Evolutionary conservation across 2,329 filamentous ascomycete genomes (phyloP).

Genomic region (Penicillium sp.): DNA sequence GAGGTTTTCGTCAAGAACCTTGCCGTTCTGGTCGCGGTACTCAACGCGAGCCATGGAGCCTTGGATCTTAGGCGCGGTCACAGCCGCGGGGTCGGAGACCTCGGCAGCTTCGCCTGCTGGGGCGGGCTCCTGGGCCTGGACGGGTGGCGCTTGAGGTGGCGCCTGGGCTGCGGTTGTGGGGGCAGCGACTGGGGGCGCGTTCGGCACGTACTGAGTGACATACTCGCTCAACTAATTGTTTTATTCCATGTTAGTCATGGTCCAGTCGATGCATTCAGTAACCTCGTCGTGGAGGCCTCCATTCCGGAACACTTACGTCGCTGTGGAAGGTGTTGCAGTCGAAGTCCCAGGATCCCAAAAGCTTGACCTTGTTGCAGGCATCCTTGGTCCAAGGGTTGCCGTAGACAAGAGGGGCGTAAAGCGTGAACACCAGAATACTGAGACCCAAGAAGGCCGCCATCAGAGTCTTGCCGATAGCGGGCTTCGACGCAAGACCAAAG

Average conservation of each 20-base stretch:
- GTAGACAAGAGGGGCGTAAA: conserved; percentile 90
- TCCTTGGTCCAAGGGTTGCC: conserved; percentile 91
- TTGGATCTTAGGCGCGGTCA: conserved; percentile 34
- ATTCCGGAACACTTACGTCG: conserved; percentile 67
- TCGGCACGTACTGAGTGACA: conserved; percentile 32
- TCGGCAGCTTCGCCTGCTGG: conserved; percentile 19
- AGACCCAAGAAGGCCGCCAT: conserved; percentile 74
- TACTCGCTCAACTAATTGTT: conserved; percentile 42
- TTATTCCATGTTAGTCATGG: conserved; percentile 28
- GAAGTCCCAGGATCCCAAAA: conserved; percentile 92
- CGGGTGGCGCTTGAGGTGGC: conserved; percentile 15
- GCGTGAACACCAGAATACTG: conserved; percentile 72
- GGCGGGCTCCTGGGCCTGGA: conserved; percentile 20
- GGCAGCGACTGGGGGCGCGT: conserved; percentile 16
- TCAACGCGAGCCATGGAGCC: conserved; percentile 80
- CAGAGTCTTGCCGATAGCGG: conserved; percentile 72
- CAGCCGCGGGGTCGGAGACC: conserved; percentile 23
- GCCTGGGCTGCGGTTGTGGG: conserved; percentile 27
- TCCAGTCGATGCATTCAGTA: conserved; percentile 20
- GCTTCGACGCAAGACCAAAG: conserved; percentile 68
- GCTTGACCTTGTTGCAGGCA: conserved; percentile 83
- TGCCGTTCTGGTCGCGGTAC: conserved; percentile 93
- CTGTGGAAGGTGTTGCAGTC: conserved; percentile 93
- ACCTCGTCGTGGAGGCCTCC: conserved; percentile 33
- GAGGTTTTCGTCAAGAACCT: conserved; percentile 79